These are phyloP conservation scores for Xerocomus brunneocitrinus DNA, from an alignment of 768 basidiomycete genomes.

Conservation along the genomic window DNA sequence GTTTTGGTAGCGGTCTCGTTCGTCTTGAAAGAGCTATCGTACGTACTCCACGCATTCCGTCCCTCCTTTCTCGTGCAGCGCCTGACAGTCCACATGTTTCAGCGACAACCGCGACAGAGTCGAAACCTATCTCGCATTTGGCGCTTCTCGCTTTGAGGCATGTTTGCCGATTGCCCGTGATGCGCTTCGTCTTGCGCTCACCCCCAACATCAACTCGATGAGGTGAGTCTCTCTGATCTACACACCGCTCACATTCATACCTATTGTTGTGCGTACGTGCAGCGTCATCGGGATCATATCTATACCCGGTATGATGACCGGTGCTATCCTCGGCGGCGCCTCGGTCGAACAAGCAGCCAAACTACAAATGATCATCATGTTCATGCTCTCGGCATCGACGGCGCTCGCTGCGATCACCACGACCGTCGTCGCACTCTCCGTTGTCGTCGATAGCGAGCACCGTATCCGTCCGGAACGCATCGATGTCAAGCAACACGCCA, in stretches of 20 bases:
- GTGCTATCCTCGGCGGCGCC: conserved; percentile 82
- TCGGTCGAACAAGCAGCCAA: conserved; percentile 82
- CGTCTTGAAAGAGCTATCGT: conserved; percentile 76
- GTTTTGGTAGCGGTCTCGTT: conserved; percentile 67
- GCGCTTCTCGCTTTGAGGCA: conserved; percentile 79
- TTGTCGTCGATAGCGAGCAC: conserved; percentile 66
- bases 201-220: conserved; percentile 84
- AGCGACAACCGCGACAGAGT: conserved; percentile 84
- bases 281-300: conserved; percentile 74
- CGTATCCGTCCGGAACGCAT: conserved; percentile 63
- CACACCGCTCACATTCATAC: not conserved
- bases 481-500: conserved; percentile 30
- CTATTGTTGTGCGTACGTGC: not conserved
- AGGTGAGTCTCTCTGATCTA: conserved; percentile 40
- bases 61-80: not conserved
- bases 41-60: conserved; percentile 19
- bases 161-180: conserved; percentile 75
- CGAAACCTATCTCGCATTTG: conserved; percentile 82
- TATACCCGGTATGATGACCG: conserved; percentile 92
- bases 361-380: conserved; percentile 91
- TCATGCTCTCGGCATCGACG: conserved; percentile 81
- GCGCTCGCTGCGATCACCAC: conserved; percentile 65
- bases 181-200: conserved; percentile 73
- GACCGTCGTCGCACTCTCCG: conserved; percentile 53
- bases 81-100: not conserved